Conservation (phyloP, 495 filamentous ascomycete genomes). For the Jackrogersella multiformis region DNA sequence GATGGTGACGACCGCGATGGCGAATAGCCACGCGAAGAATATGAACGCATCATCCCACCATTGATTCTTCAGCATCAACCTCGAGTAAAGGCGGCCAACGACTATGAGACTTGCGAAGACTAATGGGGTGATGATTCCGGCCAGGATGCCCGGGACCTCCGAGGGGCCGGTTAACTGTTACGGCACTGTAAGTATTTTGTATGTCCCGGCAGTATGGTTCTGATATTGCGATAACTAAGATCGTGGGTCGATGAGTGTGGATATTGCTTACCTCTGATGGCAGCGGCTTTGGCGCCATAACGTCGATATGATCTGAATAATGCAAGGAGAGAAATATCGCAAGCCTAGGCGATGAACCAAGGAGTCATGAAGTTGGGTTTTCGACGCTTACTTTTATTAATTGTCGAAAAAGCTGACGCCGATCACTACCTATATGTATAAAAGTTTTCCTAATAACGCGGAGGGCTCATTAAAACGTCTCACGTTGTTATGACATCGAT, state of each 20-base stretch:
- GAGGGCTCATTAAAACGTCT: slow-evolving; percentile 13
- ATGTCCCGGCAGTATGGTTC: slow-evolving; percentile 23
- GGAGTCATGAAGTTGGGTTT: slow-evolving; percentile 8
- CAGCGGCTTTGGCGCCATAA: slow-evolving; percentile 17
- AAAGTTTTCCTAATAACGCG: too few relatives aligned
- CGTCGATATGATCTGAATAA: slow-evolving; percentile 13
- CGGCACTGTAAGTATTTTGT: slow-evolving; percentile 6
- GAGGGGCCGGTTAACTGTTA: slow-evolving; percentile 32
- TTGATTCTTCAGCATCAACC: slow-evolving; percentile 32
- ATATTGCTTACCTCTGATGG: slow-evolving; percentile 27
- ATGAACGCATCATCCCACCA: slow-evolving; percentile 41
- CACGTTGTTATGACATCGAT: slow-evolving; percentile 1
- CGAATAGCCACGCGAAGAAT: slow-evolving; percentile 37
- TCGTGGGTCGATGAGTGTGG: slow-evolving; percentile 19
- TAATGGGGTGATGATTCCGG: slow-evolving; percentile 36
- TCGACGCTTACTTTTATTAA: not conserved
- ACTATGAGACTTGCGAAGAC: slow-evolving; percentile 35
- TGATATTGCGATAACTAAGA: not conserved
- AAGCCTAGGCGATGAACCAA: not conserved
- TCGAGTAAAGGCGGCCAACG: slow-evolving; percentile 36
- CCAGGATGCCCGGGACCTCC: slow-evolving; percentile 32
- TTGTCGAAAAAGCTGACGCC: slow-evolving; percentile 13
- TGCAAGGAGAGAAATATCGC: slow-evolving; percentile 10
- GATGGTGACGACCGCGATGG: slow-evolving; percentile 34
- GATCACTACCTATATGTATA: slow-evolving; percentile 23